Percentiles rank a stretch among this genome's conserved stretches.
These are phyloP conservation scores for Coffea humblotiana DNA, from an alignment of 305 asterid genomes.

Conservation along the genomic window DNA sequence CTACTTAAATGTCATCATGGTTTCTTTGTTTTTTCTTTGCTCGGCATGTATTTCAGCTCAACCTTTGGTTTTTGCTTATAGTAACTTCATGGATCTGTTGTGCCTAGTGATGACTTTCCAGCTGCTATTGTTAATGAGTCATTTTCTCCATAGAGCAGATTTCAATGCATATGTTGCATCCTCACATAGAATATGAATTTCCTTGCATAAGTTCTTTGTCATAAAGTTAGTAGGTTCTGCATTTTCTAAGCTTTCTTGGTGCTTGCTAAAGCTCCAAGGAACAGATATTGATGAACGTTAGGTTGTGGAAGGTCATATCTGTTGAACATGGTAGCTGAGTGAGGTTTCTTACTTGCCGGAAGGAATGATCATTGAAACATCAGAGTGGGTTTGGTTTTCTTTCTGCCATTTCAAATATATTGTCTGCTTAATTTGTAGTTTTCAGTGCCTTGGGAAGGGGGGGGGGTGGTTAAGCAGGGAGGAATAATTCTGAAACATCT, in stretches of 20 bases:
- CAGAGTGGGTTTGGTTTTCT: neutral
- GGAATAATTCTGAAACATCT: neutral
- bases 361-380: neutral
- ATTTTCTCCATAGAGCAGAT: neutral
- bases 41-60: neutral
- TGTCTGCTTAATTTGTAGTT: neutral
- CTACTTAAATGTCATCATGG: neutral
- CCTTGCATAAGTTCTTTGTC: neutral
- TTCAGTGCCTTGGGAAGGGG: neutral
- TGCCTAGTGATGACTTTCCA: neutral
- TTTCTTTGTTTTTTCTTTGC: slow-evolving; percentile 2
- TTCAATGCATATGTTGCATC: neutral
- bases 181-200: neutral
- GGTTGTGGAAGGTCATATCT: neutral
- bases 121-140: neutral
- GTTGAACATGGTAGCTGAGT: neutral
- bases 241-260: neutral
- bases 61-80: neutral
- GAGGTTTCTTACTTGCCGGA: neutral
- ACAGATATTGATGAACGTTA: neutral
- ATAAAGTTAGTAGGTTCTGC: neutral
- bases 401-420: neutral
- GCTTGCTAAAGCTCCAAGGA: neutral
- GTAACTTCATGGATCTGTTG: neutral
- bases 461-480: too few relatives aligned